Evolutionary conservation across 139 green algal genomes (phyloP), one percentile per base, ranked within the genome.

Genomic region (Picochlorum sp.): DNA sequence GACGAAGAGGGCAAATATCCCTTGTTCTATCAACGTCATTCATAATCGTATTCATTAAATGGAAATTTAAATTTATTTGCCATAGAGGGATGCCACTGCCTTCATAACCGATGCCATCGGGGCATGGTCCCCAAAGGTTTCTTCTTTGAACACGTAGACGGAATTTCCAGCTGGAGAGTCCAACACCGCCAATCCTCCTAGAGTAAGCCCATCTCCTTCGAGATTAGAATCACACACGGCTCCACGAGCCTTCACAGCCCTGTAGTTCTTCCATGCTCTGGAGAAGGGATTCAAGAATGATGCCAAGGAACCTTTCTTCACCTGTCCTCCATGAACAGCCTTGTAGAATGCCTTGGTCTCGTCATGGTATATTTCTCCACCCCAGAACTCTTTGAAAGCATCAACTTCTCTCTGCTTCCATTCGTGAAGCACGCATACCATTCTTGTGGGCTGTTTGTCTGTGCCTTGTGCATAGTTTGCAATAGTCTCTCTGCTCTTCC

Each of bases 41-140:
- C 34, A 41, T 41, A 41, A 9, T 41, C 34, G 34, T 41, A 41
- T 41, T 41, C 34, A 41, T 41, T 41, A 41, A 41, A 41, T 41
- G 8, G 34, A 41, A 41, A 41, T 41, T 41, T 11, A 0, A 41
- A 14, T 41, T 41, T 41, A 41, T 41, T 41, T 41, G 34, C 34
- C 34, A 41, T 41, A 41, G 7, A 41, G 34, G 9, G 34, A 41
- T 41, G 34, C 34, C 8, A 41, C 34, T 3, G 34, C 34, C 6
- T 41, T 41, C 34, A 41, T 41, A 20, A 78, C 41, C 30, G 67
- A 38, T 49, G 57, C 45, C 37, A 68, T 23, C 7, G 72, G 72
- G 1, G 72, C 69, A 49, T 79, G 72, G 34, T 78, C 72, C 6
- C 72, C 72, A 78, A 79, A 79, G 5, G 69, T 69, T n/a, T 57